phyloP scores from a whole-genome alignment of 2,329 filamentous ascomycete species.

The Fusarium nygamai region DNA sequence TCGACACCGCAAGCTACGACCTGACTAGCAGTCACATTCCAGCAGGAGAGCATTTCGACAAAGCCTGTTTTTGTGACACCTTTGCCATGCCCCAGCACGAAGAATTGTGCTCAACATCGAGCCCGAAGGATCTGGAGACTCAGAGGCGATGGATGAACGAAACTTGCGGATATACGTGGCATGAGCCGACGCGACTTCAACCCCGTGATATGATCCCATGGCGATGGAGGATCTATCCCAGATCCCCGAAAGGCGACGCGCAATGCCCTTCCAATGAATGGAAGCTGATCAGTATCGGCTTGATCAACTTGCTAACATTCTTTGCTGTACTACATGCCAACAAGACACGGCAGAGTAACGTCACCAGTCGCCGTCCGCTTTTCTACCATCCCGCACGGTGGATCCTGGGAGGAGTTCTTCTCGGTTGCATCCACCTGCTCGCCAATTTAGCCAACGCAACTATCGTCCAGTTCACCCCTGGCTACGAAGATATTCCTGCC shows the following conservation, averaged over 20 bases:
- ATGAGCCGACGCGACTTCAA: background rate
- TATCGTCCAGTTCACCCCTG: background rate
- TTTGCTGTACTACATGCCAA: background rate
- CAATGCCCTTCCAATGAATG: background rate
- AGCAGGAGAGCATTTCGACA: conserved; percentile 20
- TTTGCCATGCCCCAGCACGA: background rate
- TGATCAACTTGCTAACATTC: background rate
- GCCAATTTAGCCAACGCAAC: background rate
- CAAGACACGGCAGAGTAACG: accelerated
- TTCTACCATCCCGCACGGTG: background rate
- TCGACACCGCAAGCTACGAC: conserved; percentile 21
- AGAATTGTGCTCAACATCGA: conserved; percentile 4
- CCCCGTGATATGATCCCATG: conserved; percentile 27
- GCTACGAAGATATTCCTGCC: background rate
- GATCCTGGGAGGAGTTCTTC: background rate
- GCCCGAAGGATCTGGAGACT: background rate
- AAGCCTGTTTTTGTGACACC: conserved; percentile 19
- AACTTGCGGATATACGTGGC: conserved; percentile 19
- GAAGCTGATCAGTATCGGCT: conserved; percentile 2
- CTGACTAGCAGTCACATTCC: background rate
- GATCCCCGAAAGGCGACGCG: accelerated
- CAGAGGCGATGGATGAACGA: conserved; percentile 20
- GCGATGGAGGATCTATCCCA: conserved; percentile 7
- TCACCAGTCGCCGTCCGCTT: accelerated
- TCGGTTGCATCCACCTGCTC: background rate